Evolutionary conservation across 768 basidiomycete species (phyloP).

Genomic region (Calocybe gangraenosa): DNA sequence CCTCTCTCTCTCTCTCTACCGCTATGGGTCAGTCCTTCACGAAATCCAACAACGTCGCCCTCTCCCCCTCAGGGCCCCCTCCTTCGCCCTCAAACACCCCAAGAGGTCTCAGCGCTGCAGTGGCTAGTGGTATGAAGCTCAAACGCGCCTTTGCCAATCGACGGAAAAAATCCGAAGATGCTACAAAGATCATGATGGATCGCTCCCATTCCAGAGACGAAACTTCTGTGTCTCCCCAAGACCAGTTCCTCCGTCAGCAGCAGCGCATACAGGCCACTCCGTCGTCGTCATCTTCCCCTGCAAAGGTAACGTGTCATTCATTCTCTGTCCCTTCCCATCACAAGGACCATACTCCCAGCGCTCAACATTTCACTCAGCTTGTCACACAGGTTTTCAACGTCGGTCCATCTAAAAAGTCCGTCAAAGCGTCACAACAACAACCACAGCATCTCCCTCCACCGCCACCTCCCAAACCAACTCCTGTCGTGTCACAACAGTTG

Average conservation of each 20-base stretch:
- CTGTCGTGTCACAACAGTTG: background rate
- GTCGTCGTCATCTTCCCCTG: constrained; percentile 22
- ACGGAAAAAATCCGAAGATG: constrained; percentile 55
- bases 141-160: constrained; percentile 56
- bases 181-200: constrained; percentile 19
- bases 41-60: constrained; percentile 20
- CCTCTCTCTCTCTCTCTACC: constrained; percentile 15
- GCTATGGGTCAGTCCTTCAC: constrained; percentile 36
- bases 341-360: constrained; percentile 13
- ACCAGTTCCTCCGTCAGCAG: constrained; percentile 3
- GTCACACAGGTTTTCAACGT: constrained; percentile 44
- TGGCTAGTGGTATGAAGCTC: constrained; percentile 44
- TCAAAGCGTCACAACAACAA: constrained; percentile 6
- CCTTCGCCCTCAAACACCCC: constrained; percentile 20
- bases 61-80: constrained; percentile 13
- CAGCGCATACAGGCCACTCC: constrained; percentile 20
- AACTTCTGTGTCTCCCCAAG: background rate
- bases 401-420: constrained; percentile 6
- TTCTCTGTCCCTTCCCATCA: constrained; percentile 3
- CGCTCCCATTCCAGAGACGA: constrained; percentile 9
- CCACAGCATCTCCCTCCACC: constrained; percentile 10
- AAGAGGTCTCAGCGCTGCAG: constrained; percentile 33
- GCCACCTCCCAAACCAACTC: constrained; percentile 17
- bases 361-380: constrained; percentile 35
- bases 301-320: constrained; percentile 15